Evolutionary conservation across 2,329 filamentous ascomycete species (phyloP), one percentile per base, ranked within the genome.

Genomic region (Aureobasidium sp.): DNA sequence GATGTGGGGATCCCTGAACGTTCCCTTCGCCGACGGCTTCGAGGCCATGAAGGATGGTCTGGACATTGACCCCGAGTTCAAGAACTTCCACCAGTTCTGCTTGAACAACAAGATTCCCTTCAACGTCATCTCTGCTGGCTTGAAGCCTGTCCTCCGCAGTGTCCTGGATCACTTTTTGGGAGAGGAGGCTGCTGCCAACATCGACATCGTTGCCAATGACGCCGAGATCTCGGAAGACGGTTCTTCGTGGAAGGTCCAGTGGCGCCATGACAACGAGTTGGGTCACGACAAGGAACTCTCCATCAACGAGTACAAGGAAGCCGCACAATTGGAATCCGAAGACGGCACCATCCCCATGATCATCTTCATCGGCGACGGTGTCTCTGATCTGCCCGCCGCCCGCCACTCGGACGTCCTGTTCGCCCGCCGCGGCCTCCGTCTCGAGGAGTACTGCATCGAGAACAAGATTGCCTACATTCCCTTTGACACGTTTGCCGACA

Each of bases 191-290:
- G 80, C 81, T 6, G 71, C 78, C 13, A 77, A 80, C 65, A 87
- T 88, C 66, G 77, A 85, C 51, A 87, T 88, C 64, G 83, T 88
- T 31, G 85, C 85, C 65, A 88, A 88, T 67, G 84, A 87, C 60
- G 84, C 82, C 8, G 71, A 78, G 38, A 86, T 87, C 65, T 78
- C 75, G 4, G 71, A 74, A 11, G 82, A 85, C 62, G 84, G 84
- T 0, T 79, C 75, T 17, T 67, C 78, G 46, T 88, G 85, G 85
- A 84, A 82, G 72, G 83, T 84, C 0, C 77, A 87, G 61, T 88
- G 85, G 85, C 77, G 81, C 27, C 84, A 88, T 69, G 81, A 87
- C 64, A 84, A 76, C 3, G 81, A 84, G 49, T 76, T 85, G 1
- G 85, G 85, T 10, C 84, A 87, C 68, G 85, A 88, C 71, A 88